Conservation (phyloP, 2,329 filamentous ascomycete species). For the Alternaria dauci region DNA sequence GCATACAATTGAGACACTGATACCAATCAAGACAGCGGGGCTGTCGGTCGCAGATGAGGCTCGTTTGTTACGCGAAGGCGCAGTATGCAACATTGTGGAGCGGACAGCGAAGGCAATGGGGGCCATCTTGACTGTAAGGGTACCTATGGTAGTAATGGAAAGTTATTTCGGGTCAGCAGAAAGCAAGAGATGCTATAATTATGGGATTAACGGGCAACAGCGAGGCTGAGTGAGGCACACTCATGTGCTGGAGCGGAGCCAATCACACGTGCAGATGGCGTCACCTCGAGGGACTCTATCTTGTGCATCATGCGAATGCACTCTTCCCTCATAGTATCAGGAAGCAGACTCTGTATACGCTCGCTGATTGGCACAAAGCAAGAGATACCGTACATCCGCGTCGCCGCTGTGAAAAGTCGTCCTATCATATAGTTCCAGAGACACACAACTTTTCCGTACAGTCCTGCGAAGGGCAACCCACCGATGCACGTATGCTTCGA, state of each 20-base stretch:
- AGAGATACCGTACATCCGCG: no score
- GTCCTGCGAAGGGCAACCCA: no score
- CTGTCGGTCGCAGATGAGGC: not conserved
- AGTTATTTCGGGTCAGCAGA: not conserved
- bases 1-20: no score
- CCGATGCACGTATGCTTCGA: no score
- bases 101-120: not conserved
- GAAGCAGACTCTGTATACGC: not conserved
- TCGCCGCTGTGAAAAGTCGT: no score
- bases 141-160: not conserved
- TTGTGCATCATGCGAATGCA: not conserved
- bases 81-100: not conserved
- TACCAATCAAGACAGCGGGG: no score
- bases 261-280: constrained; percentile 4
- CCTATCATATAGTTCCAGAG: no score
- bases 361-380: no score
- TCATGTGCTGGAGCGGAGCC: not conserved
- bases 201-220: no score
- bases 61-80: not conserved
- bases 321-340: not conserved
- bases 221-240: constrained; percentile 11
- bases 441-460: no score
- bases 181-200: no score
- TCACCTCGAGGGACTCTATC: not conserved
- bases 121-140: not conserved